Evolutionary conservation across 2,329 filamentous ascomycete species (phyloP), one percentile per base, ranked within the genome.

Genomic region (Xylaria hypoxylon): DNA sequence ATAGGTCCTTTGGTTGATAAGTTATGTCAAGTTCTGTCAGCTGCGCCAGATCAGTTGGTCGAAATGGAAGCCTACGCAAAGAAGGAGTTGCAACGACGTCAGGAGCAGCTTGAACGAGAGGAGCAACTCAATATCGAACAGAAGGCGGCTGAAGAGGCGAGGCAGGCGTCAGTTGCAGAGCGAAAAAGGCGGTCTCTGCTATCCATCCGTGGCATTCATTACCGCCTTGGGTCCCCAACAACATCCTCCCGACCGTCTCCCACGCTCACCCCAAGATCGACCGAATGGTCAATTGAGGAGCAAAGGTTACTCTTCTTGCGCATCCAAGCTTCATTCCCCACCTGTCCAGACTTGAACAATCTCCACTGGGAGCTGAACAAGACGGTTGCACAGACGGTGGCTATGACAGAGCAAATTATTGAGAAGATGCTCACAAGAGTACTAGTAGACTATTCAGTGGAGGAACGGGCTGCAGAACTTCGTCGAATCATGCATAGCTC

Each of bases 231-330:
- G 11, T 40, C 56, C 17, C 65, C 70, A 19, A 52, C 65, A 56
- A 47, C 70, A 8, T 48, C 64, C 26, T 64, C 66, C 57, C 53
- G n/a, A 15, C 53, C 61, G 10, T 62, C 65, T 64, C 52, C 53
- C 7, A 67, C 71, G 4, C 44, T 47, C 13, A 24, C 58, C n/a
- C 10, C 22, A 26, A 59, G 47, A 48, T 31, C 50, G 52, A 47
- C 48, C 2, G 50, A 62, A 40, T 77, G 75, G 75, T 70, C 73
- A 47, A n/a, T 55, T 15, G 75, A 76, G 58, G 75, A 76, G 60
- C 69, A 71, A 52, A 65, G 26, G 13, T 65, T 67, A 24, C 71
- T 77, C 24, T 73, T 74, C 45, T 65, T 65, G 53, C 65, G 70
- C 28, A 70, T 77, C 45, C 73, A 75, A 56, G 58, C 68, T 6